Percentiles rank a stretch among this genome's conserved stretches.
Conservation (phyloP, 2,329 filamentous ascomycete species). For the Fusarium caatingaense region DNA sequence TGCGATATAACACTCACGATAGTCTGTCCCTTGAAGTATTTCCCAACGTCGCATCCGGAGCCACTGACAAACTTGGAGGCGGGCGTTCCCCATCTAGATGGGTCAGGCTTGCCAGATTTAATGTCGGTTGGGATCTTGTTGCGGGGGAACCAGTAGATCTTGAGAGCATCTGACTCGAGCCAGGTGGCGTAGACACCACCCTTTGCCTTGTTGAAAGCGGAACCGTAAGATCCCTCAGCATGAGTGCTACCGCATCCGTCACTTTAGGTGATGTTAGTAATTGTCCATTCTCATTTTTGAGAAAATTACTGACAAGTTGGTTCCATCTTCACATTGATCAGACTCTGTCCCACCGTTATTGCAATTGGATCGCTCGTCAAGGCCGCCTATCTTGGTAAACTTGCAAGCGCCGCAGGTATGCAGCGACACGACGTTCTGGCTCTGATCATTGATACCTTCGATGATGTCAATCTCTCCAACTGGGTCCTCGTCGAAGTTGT, state of each 20-base stretch:
- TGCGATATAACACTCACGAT: not conserved
- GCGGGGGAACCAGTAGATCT: conserved; percentile 80
- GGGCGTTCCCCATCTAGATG: conserved; percentile 72
- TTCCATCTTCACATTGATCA: conserved; percentile 33
- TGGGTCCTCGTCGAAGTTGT: conserved; percentile 28
- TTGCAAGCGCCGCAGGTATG: conserved; percentile 66
- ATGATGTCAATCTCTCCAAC: conserved; percentile 78
- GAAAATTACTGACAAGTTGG: conserved; percentile 4
- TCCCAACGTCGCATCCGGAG: conserved; percentile 74
- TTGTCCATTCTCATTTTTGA: accelerated
- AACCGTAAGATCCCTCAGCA: conserved; percentile 7
- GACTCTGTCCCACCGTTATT: conserved; percentile 53
- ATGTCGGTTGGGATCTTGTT: conserved; percentile 70
- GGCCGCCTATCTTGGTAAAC: conserved; percentile 56
- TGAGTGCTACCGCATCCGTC: conserved; percentile 19
- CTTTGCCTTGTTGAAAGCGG: conserved; percentile 49
- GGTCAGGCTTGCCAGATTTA: conserved; percentile 66
- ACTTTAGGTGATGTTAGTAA: not conserved
- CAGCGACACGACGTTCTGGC: conserved; percentile 69
- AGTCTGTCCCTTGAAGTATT: conserved; percentile 63
- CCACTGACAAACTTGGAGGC: conserved; percentile 71
- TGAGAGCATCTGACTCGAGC: conserved; percentile 75
- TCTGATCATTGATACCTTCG: conserved; percentile 73
- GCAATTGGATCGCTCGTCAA: conserved; percentile 58
- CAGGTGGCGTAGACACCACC: conserved; percentile 76